Evolutionary conservation across 2,329 filamentous ascomycete species (phyloP).

Genomic region (Penicillium brevicompactum): DNA sequence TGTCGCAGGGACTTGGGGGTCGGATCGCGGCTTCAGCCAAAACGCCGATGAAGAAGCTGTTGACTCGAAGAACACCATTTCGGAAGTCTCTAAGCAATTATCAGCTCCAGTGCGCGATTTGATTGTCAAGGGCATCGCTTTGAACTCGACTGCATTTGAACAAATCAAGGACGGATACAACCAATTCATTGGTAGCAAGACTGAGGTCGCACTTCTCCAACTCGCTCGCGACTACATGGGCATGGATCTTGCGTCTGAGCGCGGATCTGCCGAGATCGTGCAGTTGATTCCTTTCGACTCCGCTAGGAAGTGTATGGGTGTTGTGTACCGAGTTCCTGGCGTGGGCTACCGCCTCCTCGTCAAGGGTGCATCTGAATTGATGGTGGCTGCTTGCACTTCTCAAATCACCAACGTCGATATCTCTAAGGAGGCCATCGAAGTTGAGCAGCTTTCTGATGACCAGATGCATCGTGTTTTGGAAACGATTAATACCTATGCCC

Average conservation of each 20-base stretch:
- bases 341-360: slow-evolving; percentile 49
- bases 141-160: slow-evolving; percentile 73
- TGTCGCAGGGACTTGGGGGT: slow-evolving; percentile 70
- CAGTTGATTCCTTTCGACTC: slow-evolving; percentile 78
- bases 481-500: slow-evolving; percentile 46
- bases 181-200: slow-evolving; percentile 76
- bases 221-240: slow-evolving; percentile 68
- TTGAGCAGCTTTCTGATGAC: slow-evolving; percentile 29
- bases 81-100: slow-evolving; percentile 34
- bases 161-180: slow-evolving; percentile 68
- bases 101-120: slow-evolving; percentile 37
- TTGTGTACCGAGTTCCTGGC: slow-evolving; percentile 44
- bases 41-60: slow-evolving; percentile 24
- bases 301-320: slow-evolving; percentile 66
- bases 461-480: slow-evolving; percentile 31
- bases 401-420: slow-evolving; percentile 36
- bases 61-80: slow-evolving; percentile 20
- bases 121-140: slow-evolving; percentile 44
- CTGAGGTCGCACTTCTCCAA: slow-evolving; percentile 72
- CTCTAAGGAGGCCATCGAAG: slow-evolving; percentile 23
- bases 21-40: slow-evolving; percentile 58
- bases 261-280: slow-evolving; percentile 60
- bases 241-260: slow-evolving; percentile 67
- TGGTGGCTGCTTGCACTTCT: slow-evolving; percentile 41
- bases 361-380: slow-evolving; percentile 52